Evolutionary conservation across 2,329 filamentous ascomycete species (phyloP), one percentile per base, ranked within the genome.

Genomic region (Exophiala phaeomuriformis): DNA sequence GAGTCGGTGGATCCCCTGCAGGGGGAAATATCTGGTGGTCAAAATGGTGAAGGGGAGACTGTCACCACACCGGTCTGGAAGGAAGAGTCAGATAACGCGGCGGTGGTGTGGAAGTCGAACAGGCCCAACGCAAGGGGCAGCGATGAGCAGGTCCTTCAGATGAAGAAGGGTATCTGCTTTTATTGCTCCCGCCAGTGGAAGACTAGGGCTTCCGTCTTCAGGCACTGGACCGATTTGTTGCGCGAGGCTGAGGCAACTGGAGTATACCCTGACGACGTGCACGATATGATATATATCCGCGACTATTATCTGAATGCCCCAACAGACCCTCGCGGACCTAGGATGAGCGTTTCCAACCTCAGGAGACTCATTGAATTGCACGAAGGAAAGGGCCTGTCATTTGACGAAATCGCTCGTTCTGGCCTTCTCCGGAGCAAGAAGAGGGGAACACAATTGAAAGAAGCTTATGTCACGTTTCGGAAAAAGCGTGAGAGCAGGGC

Each of bases 1-100:
- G 60, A 61, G 6, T 64, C 62, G 2, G 60, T 56, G 43, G 62
- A 64, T 49, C 62, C 62, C 5, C 51, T 64, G n/a, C 60, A 62
- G 44, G 57, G 58, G 29, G 61, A 51, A 6, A 61, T 63, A 48
- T 32, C 39, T 9, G 28, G 48, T 3, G 51, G 53, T 5, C 10
- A 28, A 32, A 41, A 35, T 27, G 55, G 45, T 5, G 31, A 42
- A 28, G 49, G 48, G 2, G 45, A 45, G 10, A 36, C 35, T 40
- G 44, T 40, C 31, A 31, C 19, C 28, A 44, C 39, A 30, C 7
- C 9, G n/a, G 45, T 31, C 31, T 9, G 19, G 32, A 9, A 37
- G 27, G 10, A 36, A 28, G 28, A 43, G 7, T 39, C 48, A 12
- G 10, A 47, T 3, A 9, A 19, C 42, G 33, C 12, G 3, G 33